Percentiles rank a stretch among this genome's conserved stretches.
phyloP scores from a whole-genome alignment of 225 moss, liverwort and hornwort genomes.

The Neckera pumila region DNA sequence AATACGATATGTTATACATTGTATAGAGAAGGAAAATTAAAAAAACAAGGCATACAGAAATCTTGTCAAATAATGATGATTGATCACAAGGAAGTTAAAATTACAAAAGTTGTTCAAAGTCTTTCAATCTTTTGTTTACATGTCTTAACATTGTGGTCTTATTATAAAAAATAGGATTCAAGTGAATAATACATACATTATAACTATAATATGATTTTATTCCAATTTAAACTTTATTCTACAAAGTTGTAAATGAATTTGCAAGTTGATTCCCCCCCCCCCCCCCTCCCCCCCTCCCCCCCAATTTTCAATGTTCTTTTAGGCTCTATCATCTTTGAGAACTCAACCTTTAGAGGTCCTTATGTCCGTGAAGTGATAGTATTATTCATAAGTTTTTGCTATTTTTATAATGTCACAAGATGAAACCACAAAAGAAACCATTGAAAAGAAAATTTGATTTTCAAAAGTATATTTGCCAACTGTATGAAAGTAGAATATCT shows the following conservation, averaged over 20 bases:
- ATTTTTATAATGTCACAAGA: not conserved
- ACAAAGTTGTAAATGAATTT: not conserved
- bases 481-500: not conserved
- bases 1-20: not conserved
- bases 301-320: not conserved
- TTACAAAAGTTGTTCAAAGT: not conserved
- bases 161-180: not conserved
- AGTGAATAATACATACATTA: not conserved
- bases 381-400: not conserved
- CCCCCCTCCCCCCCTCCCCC: fast-evolving
- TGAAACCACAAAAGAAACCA: not conserved
- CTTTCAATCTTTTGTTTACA: not conserved
- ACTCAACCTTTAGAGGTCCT: not conserved
- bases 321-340: not conserved
- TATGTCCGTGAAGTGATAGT: not conserved
- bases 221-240: not conserved
- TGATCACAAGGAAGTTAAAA: not conserved
- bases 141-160: not conserved
- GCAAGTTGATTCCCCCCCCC: not conserved
- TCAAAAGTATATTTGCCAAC: not conserved
- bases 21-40: not conserved
- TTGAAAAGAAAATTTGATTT: not conserved
- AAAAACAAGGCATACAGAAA: not conserved
- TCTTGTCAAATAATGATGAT: not conserved
- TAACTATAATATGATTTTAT: not conserved